Evolutionary conservation across 2,329 filamentous ascomycete species (phyloP).

Genomic region (Pyrenochaeta sp.): DNA sequence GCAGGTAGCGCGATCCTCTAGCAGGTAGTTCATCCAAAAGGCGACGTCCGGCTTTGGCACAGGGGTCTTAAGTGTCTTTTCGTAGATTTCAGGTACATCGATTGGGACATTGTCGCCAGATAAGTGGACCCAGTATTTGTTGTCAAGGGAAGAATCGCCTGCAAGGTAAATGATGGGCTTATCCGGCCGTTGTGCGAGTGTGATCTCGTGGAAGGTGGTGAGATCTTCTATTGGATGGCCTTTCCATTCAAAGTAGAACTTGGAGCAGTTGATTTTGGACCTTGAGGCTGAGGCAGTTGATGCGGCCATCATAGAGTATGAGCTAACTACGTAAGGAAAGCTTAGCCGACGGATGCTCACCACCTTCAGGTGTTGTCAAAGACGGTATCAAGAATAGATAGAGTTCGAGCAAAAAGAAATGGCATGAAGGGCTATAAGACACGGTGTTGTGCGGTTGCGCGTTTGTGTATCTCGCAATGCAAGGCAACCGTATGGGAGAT

Average conservation of each 20-base stretch:
- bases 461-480: background rate
- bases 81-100: slow-evolving; percentile 40
- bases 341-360: background rate
- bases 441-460: background rate
- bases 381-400: background rate
- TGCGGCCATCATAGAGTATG: background rate
- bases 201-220: slow-evolving; percentile 31
- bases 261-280: slow-evolving; percentile 33
- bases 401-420: background rate
- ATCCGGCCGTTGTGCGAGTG: slow-evolving; percentile 26
- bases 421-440: background rate
- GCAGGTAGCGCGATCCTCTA: slow-evolving; percentile 43
- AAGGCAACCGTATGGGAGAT: background rate
- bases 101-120: slow-evolving; percentile 17
- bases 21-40: slow-evolving; percentile 48
- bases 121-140: slow-evolving; percentile 47
- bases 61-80: slow-evolving; percentile 30
- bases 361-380: background rate
- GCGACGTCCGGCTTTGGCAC: slow-evolving; percentile 45
- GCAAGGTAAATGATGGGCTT: slow-evolving; percentile 49
- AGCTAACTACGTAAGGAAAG: background rate
- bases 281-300: background rate
- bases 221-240: slow-evolving; percentile 47
- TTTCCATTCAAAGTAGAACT: slow-evolving; percentile 47
- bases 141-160: slow-evolving; percentile 51